A percentile compares a stretch with the other conserved stretches of the same genome.
Evolutionary conservation across 2,329 filamentous ascomycete genomes (phyloP).

Genomic region (Trematosphaeria pertusa): DNA sequence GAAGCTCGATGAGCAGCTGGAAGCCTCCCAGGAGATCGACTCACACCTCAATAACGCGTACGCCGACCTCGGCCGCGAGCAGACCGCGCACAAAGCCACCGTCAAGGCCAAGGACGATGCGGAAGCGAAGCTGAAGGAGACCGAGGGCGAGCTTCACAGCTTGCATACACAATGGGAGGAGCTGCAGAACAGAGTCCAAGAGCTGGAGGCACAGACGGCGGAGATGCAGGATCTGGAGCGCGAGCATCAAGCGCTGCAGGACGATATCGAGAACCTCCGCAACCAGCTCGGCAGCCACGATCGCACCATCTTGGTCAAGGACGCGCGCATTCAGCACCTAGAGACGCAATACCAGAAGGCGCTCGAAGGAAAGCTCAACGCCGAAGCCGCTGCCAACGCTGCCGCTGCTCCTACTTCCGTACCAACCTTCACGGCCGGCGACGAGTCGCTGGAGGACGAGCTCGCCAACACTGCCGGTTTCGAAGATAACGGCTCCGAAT

Average conservation of each 20-base stretch:
- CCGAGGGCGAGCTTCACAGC: conserved; percentile 16
- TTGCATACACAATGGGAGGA: conserved; percentile 19
- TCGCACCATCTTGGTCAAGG: conserved; percentile 28
- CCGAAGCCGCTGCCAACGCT: conserved; percentile 10
- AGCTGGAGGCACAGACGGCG: conserved; percentile 13
- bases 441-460: conserved; percentile 22
- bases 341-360: conserved; percentile 28
- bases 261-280: conserved; percentile 19
- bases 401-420: conserved; percentile 19
- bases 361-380: conserved; percentile 15
- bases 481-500: not conserved
- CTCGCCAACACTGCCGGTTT: conserved; percentile 18
- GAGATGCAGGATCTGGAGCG: conserved; percentile 10
- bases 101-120: conserved; percentile 12
- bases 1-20: conserved; percentile 7
- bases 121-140: conserved; percentile 6
- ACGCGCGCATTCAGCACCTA: conserved; percentile 32
- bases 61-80: conserved; percentile 8
- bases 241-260: conserved; percentile 8
- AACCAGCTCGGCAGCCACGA: conserved; percentile 15
- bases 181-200: conserved; percentile 7
- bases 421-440: conserved; percentile 7
- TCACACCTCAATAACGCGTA: conserved; percentile 12
- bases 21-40: not conserved
- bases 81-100: conserved; percentile 1